Evolutionary conservation across 2,329 filamentous ascomycete species (phyloP), one percentile per base, ranked within the genome.

Genomic region (Neoascochyta sp.): DNA sequence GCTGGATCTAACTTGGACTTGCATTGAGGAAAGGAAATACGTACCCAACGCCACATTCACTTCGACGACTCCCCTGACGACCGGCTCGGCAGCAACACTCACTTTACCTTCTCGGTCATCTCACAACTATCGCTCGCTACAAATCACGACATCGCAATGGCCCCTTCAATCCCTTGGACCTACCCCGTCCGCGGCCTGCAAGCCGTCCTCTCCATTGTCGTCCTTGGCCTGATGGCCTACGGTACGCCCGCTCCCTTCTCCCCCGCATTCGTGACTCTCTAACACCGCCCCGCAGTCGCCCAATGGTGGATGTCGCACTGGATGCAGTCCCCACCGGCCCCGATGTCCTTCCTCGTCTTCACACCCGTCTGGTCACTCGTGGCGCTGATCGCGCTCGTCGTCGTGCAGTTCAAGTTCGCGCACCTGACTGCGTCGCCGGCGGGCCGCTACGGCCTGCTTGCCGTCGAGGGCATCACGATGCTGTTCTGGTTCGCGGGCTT

Each of bases 401-500:
- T 89, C 27, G 70, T 80, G 3, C 84, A 85, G 1, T 66, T 75
- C 23, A 80, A 79, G 63, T 68, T 79, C 49, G 37, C 39, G 3
- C 39, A 41, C 25, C 10, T 50, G 11, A 28, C 42, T 2, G 30
- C 45, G 3, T 67, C 68, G 14, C 50, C 78, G 8, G 80, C 80
- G 49, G 78, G 86, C 60, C 75, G 73, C 29, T 43, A 47, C 25
- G 52, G 41, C 0, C 75, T 87, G 10, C 68, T 89, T 11, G 79
- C 52, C 1, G 70, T 86, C 17, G 84, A 93, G 52, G 70, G 69
- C 25, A 45, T 92, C 14, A 92, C 86, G 7, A 81, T 83, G 66
- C 71, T 93, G 34, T 93, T 93, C 69, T 95, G 88, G 88, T 92
- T 95, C 55, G 81, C 83, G 1, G 87, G 86, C 5, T 83, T 87